phyloP scores from a whole-genome alignment of 331 rosid species.

The Cydonia oblonga region DNA sequence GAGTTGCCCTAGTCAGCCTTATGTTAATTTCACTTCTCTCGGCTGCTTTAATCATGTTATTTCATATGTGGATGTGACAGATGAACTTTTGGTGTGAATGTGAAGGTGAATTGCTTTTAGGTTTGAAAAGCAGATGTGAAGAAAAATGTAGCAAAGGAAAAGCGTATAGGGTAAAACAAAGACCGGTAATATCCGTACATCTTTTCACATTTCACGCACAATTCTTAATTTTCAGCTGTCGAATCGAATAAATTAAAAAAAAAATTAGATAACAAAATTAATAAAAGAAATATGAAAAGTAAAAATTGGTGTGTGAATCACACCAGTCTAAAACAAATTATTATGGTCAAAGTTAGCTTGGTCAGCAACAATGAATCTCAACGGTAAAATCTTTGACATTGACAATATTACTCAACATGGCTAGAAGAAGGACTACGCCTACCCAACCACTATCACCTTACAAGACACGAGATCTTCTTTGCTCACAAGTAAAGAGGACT shows the following conservation, averaged over 20 bases:
- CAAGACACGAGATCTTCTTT: conserved; percentile 9
- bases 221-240: too few species aligned
- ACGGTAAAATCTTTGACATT: neutral
- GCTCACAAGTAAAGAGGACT: neutral
- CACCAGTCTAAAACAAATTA: too few species aligned
- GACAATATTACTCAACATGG: neutral
- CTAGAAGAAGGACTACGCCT: neutral
- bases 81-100: neutral
- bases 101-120: neutral
- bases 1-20: too few species aligned
- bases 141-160: neutral
- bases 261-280: too few species aligned
- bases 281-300: too few species aligned
- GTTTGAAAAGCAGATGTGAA: neutral
- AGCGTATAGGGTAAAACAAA: neutral
- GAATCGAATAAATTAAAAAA: too few species aligned
- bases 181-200: too few species aligned
- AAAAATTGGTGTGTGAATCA: too few species aligned
- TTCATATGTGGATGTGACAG: neutral
- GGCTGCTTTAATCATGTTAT: neutral
- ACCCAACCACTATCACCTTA: conserved; percentile 2
- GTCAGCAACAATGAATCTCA: neutral
- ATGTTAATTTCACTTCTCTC: too few species aligned
- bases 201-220: fast-evolving
- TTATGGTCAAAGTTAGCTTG: neutral